Base-by-base conservation (phyloP, 345 rosid species). In the Lepidium aucheri region DNA sequence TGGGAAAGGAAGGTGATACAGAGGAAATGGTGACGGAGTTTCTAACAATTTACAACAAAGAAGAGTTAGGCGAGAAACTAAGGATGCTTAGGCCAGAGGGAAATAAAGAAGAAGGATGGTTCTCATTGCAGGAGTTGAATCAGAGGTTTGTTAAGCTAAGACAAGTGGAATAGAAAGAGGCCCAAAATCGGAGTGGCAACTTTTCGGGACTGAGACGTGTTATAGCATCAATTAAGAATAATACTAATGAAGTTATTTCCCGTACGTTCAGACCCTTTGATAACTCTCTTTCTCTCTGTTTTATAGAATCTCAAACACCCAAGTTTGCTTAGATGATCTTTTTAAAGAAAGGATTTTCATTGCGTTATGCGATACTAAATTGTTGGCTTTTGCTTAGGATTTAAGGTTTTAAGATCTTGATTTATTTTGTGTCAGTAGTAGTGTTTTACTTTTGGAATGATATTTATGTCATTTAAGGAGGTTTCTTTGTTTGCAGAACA, bases 51-150 rank as follows among this genome's bases (percentile, higher is more conserved):
- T 83, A 89, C 53, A 57, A 20, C 14, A 35, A 52, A n/a, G 58
- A 8, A 7, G 86, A 85, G 9, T 65, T 89, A 66, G 94, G 93
- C 41, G 63, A 72, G 24, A 83, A 77, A 69, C 68, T 89, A 74
- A 77, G 58, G 77, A 50, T 15, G 36, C 75, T 89, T 75, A 74
- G 89, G 49, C 85, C 78, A 0, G 77, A 78, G 53, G 75, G 34
- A 41, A 58, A 57, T 52, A 77, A 58, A 67, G 75, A 73, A 14
- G 69, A 65, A 52, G 70, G 68, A 2, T 72, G 82, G 80, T 93
- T 90, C 77, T 86, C 94, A 0, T 60, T 90, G 78, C 55, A 55
- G 75, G 94, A 93, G 81, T 66, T 93, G 86, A 85, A 77, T 67
- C 83, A 79, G 77, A 87, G 98, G 76, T 58, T 90, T 77, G 70